These are phyloP conservation scores for Pinus tabuliformis DNA, from an alignment of 75 land plant genomes.

Conservation along the genomic window DNA sequence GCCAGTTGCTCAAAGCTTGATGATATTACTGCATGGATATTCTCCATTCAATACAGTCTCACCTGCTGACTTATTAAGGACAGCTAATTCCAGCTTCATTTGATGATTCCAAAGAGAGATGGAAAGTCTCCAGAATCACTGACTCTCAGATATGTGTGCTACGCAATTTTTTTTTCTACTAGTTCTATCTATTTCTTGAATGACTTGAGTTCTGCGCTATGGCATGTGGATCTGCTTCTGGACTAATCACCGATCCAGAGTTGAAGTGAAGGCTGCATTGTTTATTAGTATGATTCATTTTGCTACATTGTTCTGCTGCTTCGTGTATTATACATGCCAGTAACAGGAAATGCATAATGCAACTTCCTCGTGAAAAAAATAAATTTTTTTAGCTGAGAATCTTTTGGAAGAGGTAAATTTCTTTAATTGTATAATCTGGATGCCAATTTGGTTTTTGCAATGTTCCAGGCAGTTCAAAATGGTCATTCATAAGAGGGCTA, in stretches of 20 bases:
- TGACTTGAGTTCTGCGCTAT: background rate
- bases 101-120: background rate
- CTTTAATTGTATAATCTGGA: background rate
- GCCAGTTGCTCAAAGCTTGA: background rate
- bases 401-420: background rate
- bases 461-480: background rate
- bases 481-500: background rate
- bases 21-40: background rate
- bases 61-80: background rate
- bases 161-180: background rate
- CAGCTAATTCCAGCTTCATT: background rate
- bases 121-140: background rate
- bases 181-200: background rate
- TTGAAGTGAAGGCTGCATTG: background rate
- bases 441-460: background rate
- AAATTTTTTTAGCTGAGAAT: background rate
- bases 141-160: background rate
- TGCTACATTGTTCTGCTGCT: background rate
- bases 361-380: background rate
- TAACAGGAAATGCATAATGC: constrained; percentile 1
- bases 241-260: background rate
- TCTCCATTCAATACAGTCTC: background rate
- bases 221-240: background rate
- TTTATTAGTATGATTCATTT: constrained; percentile 1
- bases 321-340: background rate